Percentiles rank a stretch among this genome's conserved stretches.
Conservation (phyloP, 2,329 filamentous ascomycete genomes). For the Eurotiales sp. region DNA sequence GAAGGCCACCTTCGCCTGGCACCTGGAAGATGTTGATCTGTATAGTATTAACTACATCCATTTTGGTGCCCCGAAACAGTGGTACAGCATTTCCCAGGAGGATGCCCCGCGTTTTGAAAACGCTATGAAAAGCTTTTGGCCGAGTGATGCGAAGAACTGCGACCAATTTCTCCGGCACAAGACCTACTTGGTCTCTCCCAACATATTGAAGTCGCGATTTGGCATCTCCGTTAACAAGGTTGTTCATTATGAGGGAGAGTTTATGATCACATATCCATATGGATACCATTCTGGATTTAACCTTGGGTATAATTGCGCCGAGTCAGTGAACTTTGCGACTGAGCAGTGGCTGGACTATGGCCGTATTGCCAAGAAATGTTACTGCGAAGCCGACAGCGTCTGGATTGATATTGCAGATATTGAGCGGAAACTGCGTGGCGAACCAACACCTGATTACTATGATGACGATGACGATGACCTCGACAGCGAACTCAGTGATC, state of each 20-base stretch:
- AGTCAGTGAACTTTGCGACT: slow-evolving; percentile 96
- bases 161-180: slow-evolving; percentile 97
- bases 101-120: slow-evolving; percentile 89
- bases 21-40: slow-evolving; percentile 95
- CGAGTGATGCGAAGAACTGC: slow-evolving; percentile 89
- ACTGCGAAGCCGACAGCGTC: slow-evolving; percentile 95
- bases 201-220: slow-evolving; percentile 79
- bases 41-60: slow-evolving; percentile 99
- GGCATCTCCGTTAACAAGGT: slow-evolving; percentile 95
- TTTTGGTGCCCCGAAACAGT: slow-evolving; percentile 97
- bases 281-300: slow-evolving; percentile 99
- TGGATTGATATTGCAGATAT: slow-evolving; percentile 98
- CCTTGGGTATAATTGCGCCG: slow-evolving; percentile 95
- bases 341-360: slow-evolving; percentile 95
- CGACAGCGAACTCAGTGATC: slow-evolving; percentile 62
- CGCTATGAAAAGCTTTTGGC: slow-evolving; percentile 95
- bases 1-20: slow-evolving; percentile 99
- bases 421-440: slow-evolving; percentile 86
- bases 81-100: slow-evolving; percentile 98
- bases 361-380: slow-evolving; percentile 91
- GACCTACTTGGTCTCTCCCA: slow-evolving; percentile 91
- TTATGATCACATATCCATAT: slow-evolving; percentile 97
- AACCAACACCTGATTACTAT: slow-evolving; percentile 55
- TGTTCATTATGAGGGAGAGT: slow-evolving; percentile 93
- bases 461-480: slow-evolving; percentile 45